Base-by-base conservation (phyloP, 495 filamentous ascomycete species). In the Talaromyces thailandensis region DNA sequence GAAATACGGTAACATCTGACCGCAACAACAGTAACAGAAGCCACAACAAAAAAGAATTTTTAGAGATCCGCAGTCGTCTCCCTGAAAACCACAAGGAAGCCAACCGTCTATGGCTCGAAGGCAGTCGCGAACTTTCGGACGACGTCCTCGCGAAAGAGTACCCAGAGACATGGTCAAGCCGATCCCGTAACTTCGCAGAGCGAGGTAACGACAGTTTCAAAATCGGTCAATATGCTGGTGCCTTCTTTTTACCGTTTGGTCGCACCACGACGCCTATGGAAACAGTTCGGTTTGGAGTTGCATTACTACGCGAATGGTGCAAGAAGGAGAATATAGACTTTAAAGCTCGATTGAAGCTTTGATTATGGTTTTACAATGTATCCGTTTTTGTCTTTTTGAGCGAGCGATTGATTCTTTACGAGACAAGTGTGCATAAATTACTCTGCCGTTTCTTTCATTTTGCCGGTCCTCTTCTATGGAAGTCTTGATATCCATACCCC, bases 291-390 rank as follows among this genome's bases (percentile, higher is more conserved):
- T 76, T 81, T 62, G 76, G 75, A 25, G 71, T 71, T 64, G 68
- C 71, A 25, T 62, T 82, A 28, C 65, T 82, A 51, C 71, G 68
- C 28, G 80, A 82, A 61, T 82, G 77, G 75, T 79, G 78, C 45
- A 59, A 56, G 26, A 76, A 73, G 28, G 74, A 82, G 68, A 69
- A 67, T 3, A 70, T 81, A 18, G 68, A 75, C 0, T 81, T 78
- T 74, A 67, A 71, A 50, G 70, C 71, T 21, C 72, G 59, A 7
- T 51, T 61, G 59, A 61, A 51, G 70, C 24, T 69, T 76, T 57
- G 66, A 64, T 60, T 60, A 57, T 26, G 14, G n/a, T 23, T 37
- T 21, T 35, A 31, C 32, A 58, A 58, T 25, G 56, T 32, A 29
- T 35, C 35, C 2, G 4, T 58, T 43, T 56, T 58, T 37, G 43